Conservation (phyloP, 257 asterid species). For the Nicotiana noctiflora region DNA sequence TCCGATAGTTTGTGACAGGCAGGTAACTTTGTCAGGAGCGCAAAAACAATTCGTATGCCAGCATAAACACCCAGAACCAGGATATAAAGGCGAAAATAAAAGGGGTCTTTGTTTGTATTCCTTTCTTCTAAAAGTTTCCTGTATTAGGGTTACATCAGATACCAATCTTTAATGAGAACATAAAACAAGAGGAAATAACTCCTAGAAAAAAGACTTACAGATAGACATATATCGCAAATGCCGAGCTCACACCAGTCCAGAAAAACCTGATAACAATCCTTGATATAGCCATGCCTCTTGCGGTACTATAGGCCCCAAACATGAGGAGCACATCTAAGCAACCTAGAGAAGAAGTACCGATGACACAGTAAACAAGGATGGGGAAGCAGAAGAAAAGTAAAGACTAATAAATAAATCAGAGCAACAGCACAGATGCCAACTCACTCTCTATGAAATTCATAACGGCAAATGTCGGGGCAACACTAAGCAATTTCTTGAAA, state of each 20-base stretch:
- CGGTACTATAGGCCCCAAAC: conserved; percentile 94
- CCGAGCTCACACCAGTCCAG: conserved; percentile 78
- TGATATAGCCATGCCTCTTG: conserved; percentile 95
- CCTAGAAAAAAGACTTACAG: conserved; percentile 48
- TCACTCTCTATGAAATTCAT: conserved; percentile 91
- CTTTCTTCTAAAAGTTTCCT: conserved; percentile 79
- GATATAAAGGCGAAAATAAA: conserved; percentile 87
- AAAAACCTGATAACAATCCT: conserved; percentile 89
- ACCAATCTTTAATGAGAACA: conserved; percentile 7
- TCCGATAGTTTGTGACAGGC: conserved; percentile 77
- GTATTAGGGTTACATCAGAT: conserved; percentile 30
- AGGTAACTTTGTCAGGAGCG: conserved; percentile 73
- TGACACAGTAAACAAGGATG: conserved; percentile 17
- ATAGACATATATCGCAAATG: conserved; percentile 59
- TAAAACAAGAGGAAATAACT: not conserved
- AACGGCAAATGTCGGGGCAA: conserved; percentile 81
- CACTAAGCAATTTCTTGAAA: conserved; percentile 68
- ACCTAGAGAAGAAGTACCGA: conserved; percentile 40
- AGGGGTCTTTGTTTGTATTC: conserved; percentile 39
- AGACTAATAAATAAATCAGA: conserved; percentile 6
- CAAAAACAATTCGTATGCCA: conserved; percentile 63
- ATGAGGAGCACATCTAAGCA: conserved; percentile 72
- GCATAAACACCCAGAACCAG: conserved; percentile 90
- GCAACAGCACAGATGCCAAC: conserved; percentile 19
- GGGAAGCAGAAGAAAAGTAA: conserved; percentile 11